A percentile compares a stretch with the other conserved stretches of the same genome.
Evolutionary conservation across 805 yeast species (phyloP).

Genomic region (Blastobotrys terrestris): DNA sequence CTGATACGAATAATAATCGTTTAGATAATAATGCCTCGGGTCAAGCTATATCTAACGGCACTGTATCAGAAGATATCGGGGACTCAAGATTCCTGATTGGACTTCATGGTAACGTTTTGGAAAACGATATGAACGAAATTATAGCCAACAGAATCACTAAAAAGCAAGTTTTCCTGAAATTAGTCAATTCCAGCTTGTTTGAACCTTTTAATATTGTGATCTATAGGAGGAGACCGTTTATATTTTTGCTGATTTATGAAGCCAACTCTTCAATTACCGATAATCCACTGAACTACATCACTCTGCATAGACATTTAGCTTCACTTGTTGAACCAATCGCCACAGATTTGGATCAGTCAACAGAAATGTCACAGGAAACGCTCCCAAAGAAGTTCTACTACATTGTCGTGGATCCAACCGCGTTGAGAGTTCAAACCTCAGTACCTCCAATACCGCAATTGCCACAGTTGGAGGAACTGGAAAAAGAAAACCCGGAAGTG

Average conservation of each 20-base stretch:
- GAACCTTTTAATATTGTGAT: slow-evolving; percentile 14
- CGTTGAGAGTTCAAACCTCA: slow-evolving; percentile 17
- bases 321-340: slow-evolving; percentile 23
- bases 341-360: slow-evolving; percentile 13
- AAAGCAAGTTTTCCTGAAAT: slow-evolving; percentile 8
- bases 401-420: slow-evolving; percentile 14
- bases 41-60: neutral
- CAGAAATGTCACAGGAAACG: neutral
- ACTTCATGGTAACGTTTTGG: slow-evolving; percentile 1
- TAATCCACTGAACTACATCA: slow-evolving; percentile 9
- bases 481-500: slow-evolving; percentile 8
- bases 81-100: slow-evolving; percentile 22
- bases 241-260: slow-evolving; percentile 18
- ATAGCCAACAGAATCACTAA: slow-evolving; percentile 6
- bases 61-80: slow-evolving; percentile 4
- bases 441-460: slow-evolving; percentile 18
- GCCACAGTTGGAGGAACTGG: slow-evolving; percentile 12
- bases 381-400: slow-evolving; percentile 17
- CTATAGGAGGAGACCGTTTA: slow-evolving; percentile 22
- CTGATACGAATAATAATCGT: neutral
- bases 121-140: slow-evolving; percentile 15
- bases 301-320: slow-evolving; percentile 22
- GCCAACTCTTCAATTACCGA: slow-evolving; percentile 2
- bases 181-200: neutral
- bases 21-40: neutral